Evolutionary conservation across 1,139 yeast genomes (phyloP).

Genomic region (Protomyces lactucae-debilis): DNA sequence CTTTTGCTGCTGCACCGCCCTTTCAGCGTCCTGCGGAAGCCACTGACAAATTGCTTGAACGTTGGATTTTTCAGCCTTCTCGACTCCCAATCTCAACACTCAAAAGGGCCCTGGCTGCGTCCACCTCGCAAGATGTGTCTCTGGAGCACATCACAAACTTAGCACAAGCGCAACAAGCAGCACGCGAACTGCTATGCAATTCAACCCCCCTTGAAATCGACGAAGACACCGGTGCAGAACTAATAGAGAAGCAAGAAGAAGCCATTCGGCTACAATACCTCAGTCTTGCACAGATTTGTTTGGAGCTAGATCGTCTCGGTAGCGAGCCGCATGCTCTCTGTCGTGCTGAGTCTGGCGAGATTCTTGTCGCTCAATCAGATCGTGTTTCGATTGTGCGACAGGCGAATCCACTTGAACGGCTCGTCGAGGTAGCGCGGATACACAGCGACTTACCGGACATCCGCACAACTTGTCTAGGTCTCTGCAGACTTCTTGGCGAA

Average conservation of each 20-base stretch:
- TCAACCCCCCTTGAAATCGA: neutral
- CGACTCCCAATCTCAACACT: neutral
- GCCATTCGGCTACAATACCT: conserved; percentile 1
- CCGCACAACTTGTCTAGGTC: neutral
- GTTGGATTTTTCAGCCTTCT: conserved; percentile 6
- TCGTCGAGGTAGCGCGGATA: neutral
- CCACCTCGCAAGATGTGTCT: neutral
- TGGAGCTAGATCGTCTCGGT: conserved; percentile 8
- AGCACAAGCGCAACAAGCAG: neutral
- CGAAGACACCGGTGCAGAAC: conserved; percentile 7
- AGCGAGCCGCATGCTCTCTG: conserved; percentile 14
- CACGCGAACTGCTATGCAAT: neutral
- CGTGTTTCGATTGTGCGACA: conserved; percentile 4
- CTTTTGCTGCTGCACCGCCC: neutral
- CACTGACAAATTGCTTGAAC: neutral
- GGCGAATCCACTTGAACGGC: conserved; percentile 1
- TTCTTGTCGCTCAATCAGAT: conserved; percentile 1
- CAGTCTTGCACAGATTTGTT: conserved; percentile 14
- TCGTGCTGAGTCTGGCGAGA: conserved; percentile 1
- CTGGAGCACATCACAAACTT: neutral
- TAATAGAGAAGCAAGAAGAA: conserved; percentile 12
- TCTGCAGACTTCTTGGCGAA: neutral
- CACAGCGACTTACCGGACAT: neutral
- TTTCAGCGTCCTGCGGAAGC: neutral
- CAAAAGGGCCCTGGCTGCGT: neutral